Conservation (phyloP, 1,139 yeast species). For the Taphrina confusa region DNA sequence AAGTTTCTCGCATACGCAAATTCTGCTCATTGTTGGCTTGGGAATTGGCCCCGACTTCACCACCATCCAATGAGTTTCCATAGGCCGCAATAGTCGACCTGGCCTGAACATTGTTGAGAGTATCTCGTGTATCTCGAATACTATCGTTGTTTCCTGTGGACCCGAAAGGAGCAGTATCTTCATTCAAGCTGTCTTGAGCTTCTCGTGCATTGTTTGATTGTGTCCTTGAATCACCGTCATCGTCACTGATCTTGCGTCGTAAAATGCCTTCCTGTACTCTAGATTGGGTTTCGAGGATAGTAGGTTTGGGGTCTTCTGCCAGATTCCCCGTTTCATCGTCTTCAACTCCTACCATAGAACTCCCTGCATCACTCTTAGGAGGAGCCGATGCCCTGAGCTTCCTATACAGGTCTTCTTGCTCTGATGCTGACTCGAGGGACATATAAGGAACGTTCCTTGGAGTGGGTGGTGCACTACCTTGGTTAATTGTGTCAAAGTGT, state of each 20-base stretch:
- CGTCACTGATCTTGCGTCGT: constrained; percentile 32
- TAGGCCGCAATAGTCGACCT: constrained; percentile 18
- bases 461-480: constrained; percentile 20
- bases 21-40: not conserved
- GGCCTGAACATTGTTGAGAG: not conserved
- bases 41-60: not conserved
- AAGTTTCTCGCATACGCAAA: not conserved
- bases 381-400: constrained; percentile 32
- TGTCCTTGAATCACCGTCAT: not conserved
- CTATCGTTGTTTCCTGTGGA: not conserved
- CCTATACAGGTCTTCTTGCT: constrained; percentile 29
- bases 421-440: constrained; percentile 22
- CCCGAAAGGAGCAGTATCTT: not conserved
- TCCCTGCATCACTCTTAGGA: constrained; percentile 30
- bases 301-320: constrained; percentile 26
- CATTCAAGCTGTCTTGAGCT: not conserved
- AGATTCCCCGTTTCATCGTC: constrained; percentile 26
- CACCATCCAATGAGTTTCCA: constrained; percentile 16
- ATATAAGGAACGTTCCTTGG: constrained; percentile 28
- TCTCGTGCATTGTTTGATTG: not conserved
- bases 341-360: constrained; percentile 31
- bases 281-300: constrained; percentile 26
- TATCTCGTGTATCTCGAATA: not conserved
- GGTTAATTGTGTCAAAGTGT: constrained; percentile 9
- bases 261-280: constrained; percentile 26